A percentile compares a stretch with the other conserved stretches of the same genome.
These are phyloP conservation scores for Thymus quinquecostatus DNA, from an alignment of 257 asterid genomes.

Conservation along the genomic window DNA sequence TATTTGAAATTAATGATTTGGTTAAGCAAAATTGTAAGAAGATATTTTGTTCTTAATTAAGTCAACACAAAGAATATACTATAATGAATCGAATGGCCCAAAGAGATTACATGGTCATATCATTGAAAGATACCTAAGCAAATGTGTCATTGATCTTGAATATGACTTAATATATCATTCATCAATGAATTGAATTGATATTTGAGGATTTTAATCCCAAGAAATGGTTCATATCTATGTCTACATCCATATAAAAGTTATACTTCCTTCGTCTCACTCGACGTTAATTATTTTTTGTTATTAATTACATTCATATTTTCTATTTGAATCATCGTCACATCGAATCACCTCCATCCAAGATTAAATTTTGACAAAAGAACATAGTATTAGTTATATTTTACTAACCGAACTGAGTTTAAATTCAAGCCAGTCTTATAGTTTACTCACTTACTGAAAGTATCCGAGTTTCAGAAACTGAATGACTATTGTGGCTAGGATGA, in stretches of 20 bases:
- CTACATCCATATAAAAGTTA: neutral
- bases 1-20: neutral
- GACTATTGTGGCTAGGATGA: too few relatives aligned
- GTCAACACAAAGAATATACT: neutral
- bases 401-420: too few relatives aligned
- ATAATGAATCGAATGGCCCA: constrained; percentile 20
- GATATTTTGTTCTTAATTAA: neutral
- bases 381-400: too few relatives aligned
- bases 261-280: neutral
- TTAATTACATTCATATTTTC: neutral
- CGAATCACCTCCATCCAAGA: too few relatives aligned
- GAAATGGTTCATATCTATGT: neutral
- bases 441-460: too few relatives aligned
- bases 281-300: neutral
- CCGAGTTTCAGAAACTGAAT: too few relatives aligned
- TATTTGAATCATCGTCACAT: neutral
- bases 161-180: too few relatives aligned
- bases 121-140: constrained; percentile 2
- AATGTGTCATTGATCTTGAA: neutral
- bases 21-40: neutral
- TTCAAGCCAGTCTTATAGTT: too few relatives aligned
- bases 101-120: constrained; percentile 16
- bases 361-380: too few relatives aligned
- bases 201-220: neutral
- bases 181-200: neutral